A percentile compares a stretch with the other conserved stretches of the same genome.
These are phyloP conservation scores for Casuarina cunninghamiana DNA, from an alignment of 306 rosid genomes.

Conservation along the genomic window DNA sequence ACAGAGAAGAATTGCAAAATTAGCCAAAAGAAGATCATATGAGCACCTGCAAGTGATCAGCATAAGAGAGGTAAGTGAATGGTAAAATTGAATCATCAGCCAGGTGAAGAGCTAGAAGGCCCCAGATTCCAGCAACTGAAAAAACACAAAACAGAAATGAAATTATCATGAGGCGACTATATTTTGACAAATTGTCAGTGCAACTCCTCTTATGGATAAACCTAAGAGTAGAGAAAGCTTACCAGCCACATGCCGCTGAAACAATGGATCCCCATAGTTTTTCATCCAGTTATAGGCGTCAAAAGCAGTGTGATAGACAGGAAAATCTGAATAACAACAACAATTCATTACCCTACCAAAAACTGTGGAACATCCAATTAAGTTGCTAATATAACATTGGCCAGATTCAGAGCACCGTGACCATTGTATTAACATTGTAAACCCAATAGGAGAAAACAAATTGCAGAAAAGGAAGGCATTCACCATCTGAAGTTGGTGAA, in stretches of 20 bases:
- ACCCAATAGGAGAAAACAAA: background rate
- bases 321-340: conserved; percentile 59
- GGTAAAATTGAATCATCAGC: conserved; percentile 82
- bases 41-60: conserved; percentile 71
- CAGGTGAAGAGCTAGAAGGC: conserved; percentile 82
- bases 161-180: conserved; percentile 1
- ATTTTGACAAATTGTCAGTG: conserved; percentile 1
- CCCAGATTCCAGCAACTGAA: conserved; percentile 88
- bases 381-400: background rate
- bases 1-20: background rate
- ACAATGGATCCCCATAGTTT: conserved; percentile 81
- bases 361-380: background rate
- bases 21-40: background rate
- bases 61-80: conserved; percentile 66
- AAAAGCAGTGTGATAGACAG: conserved; percentile 91
- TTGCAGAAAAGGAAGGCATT: background rate
- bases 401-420: background rate
- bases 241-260: conserved; percentile 89
- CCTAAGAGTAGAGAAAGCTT: conserved; percentile 22
- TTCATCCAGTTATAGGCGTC: conserved; percentile 93
- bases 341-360: conserved; percentile 18
- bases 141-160: conserved; percentile 22
- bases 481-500: background rate
- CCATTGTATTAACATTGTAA: background rate
- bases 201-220: background rate